phyloP scores from a whole-genome alignment of 306 rosid genomes.

The Sicyos edulis region DNA sequence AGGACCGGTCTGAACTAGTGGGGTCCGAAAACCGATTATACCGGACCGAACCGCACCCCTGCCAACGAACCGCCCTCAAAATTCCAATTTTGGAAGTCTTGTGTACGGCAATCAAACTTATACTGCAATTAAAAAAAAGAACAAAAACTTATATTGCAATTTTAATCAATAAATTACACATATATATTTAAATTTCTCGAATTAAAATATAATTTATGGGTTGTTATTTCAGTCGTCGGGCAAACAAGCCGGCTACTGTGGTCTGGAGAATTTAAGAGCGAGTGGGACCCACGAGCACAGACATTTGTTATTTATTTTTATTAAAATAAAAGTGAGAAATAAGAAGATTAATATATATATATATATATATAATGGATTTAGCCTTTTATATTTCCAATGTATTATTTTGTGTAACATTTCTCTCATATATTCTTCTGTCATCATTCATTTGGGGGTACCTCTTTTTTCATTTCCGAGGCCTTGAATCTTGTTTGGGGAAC shows the following conservation, averaged over 20 bases:
- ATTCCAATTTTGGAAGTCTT: not conserved
- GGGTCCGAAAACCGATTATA: not conserved
- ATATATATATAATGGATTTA: not conserved
- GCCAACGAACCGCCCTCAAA: not conserved
- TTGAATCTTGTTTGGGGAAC: not conserved
- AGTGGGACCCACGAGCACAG: conserved; percentile 15
- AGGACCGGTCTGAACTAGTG: not conserved
- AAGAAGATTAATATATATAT: not conserved
- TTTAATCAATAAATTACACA: not conserved
- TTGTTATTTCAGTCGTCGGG: conserved; percentile 16
- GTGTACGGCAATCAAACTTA: conserved; percentile 7
- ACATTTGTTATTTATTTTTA: not conserved
- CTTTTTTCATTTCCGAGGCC: not conserved
- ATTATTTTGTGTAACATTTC: not conserved
- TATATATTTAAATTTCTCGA: not conserved
- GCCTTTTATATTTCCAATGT: not conserved
- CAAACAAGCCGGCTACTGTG: conserved; percentile 21
- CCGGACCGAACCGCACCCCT: not conserved
- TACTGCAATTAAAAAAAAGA: not conserved
- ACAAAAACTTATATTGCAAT: not conserved
- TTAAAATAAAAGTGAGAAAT: conserved; percentile 7
- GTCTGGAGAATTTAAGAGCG: conserved; percentile 14
- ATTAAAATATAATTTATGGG: not conserved
- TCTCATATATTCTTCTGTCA: no score
- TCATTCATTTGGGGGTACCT: no score